phyloP scores from a whole-genome alignment of 768 basidiomycete genomes.

The Auricularia auricula-judae region DNA sequence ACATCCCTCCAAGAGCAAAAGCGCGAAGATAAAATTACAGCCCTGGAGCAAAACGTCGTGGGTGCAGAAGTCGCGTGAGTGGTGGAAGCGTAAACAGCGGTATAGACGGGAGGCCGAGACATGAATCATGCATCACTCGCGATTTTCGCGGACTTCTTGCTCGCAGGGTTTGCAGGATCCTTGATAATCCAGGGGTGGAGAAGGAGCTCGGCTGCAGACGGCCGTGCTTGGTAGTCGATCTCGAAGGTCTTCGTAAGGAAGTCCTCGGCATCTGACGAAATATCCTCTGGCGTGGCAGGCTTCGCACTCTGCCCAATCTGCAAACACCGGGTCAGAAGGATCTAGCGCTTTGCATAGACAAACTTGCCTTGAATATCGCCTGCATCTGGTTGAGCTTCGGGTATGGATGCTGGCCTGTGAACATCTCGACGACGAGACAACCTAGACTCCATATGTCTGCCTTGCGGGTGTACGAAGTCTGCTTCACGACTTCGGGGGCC shows the following conservation, averaged over 20 bases:
- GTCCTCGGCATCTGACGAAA: constrained; percentile 76
- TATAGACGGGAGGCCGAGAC: too few relatives aligned
- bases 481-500: constrained; percentile 98
- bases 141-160: constrained; percentile 15
- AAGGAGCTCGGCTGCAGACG: constrained; percentile 66
- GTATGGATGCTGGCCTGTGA: constrained; percentile 93
- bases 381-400: constrained; percentile 97
- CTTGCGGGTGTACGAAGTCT: constrained; percentile 81
- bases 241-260: constrained; percentile 85
- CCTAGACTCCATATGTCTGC: constrained; percentile 97
- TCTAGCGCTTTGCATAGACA: not conserved
- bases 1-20: not conserved
- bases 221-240: constrained; percentile 68
- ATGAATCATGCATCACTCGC: constrained; percentile 1
- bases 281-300: constrained; percentile 84
- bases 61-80: not conserved
- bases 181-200: constrained; percentile 61
- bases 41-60: too few relatives aligned
- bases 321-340: not conserved
- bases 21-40: too few relatives aligned
- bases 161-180: constrained; percentile 18
- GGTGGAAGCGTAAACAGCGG: not conserved
- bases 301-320: constrained; percentile 88
- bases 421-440: constrained; percentile 91
- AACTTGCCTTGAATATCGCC: constrained; percentile 84